Evolutionary conservation across 2,329 filamentous ascomycete genomes (phyloP), one percentile per base, ranked within the genome.

Genomic region (Nemania diffusa): DNA sequence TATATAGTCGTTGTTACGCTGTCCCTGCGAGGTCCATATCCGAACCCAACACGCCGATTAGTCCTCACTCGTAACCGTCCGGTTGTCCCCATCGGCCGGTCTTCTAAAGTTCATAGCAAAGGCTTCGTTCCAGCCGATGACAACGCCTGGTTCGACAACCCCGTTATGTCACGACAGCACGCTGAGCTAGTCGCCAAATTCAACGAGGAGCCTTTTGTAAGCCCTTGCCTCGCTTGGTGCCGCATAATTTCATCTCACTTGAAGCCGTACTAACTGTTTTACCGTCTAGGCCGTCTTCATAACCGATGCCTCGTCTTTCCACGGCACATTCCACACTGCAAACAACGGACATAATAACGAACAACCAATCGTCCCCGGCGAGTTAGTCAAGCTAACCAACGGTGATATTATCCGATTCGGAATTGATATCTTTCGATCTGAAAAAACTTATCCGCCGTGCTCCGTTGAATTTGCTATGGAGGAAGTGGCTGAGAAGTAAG

Each of bases 111-210:
- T 24, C 53, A 77, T 0, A 75, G 74, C 46, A 85, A 85, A 56
- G 81, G 82, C 9, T 80, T 83, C 44, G 57, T 80, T 2, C 74
- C 80, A 3, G 72, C 72, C 3, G 2, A 44, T 0, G 73, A 85
- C 71, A 93, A 93, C 77, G 87, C 84, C 17, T 92, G 84, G 84
- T 91, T 92, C 65, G 87, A 92, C 70, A 91, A 87, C 64, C 87
- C 90, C 0, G 90, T 93, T 40, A 90, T 93, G 83, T 92, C 90
- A 26, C 84, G 91, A 51, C 77, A 87, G 11, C 91, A 93, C 78
- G 91, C 91, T 17, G 78, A 85, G 50, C 74, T 90, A 4, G 71
- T 74, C 17, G 80, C 84, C 4, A 79, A 85, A 56, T 72, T 81
- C 9, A 76, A 82, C 1, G 73, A 76, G 6, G 57, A 60, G 3